A percentile compares a stretch with the other conserved stretches of the same genome.
Conservation (phyloP, 352 stramenopile species). For the Phytophthora rubi region DNA sequence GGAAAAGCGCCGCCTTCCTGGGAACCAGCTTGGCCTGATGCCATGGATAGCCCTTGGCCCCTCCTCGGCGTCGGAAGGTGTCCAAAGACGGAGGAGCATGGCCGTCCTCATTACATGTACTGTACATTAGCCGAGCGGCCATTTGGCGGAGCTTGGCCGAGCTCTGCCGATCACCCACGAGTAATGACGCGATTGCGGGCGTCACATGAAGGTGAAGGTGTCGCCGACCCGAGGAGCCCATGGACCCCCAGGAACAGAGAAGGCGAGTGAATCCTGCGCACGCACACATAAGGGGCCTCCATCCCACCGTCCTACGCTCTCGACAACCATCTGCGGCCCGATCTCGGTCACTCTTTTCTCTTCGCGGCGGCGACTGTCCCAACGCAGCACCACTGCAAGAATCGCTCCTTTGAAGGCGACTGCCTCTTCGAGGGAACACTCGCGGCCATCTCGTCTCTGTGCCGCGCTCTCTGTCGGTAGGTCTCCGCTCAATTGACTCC, state of each 20-base stretch:
- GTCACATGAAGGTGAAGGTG: not conserved
- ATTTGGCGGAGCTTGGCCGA: not conserved
- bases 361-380: not conserved
- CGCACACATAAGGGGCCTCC: not conserved
- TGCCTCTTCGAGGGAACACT: constrained; percentile 30
- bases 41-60: not conserved
- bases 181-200: not conserved
- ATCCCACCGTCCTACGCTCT: not conserved
- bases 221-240: not conserved
- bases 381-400: not conserved
- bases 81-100: not conserved
- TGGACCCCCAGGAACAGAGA: constrained; percentile 5
- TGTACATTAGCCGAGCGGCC: not conserved
- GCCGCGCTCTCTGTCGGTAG: not conserved
- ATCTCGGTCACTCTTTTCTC: not conserved
- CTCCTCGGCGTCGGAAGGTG: not conserved
- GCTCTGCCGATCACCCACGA: constrained; percentile 1
- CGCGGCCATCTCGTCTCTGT: not conserved
- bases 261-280: constrained; percentile 11
- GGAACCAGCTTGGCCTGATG: constrained; percentile 9
- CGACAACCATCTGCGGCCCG: constrained; percentile 6
- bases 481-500: not conserved
- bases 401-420: not conserved
- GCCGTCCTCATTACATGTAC: not conserved
- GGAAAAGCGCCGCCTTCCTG: constrained; percentile 5